Conservation (phyloP, 2,329 filamentous ascomycete species). For the Alternaria longipes region DNA sequence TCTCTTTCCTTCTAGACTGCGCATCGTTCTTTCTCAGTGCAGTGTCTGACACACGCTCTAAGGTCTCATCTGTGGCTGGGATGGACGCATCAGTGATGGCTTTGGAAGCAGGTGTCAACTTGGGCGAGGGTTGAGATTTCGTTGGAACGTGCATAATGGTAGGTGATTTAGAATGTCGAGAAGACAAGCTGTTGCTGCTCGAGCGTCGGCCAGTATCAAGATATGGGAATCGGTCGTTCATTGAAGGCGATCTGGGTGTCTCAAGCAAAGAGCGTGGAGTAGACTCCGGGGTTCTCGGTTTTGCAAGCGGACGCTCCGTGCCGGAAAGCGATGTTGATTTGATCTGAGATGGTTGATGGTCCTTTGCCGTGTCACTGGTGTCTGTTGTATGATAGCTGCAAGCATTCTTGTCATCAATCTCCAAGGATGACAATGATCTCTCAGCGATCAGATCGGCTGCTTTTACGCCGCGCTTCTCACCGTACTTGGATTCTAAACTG, state of each 20-base stretch:
- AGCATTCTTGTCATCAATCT: not conserved
- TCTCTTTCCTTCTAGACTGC: slow-evolving; percentile 34
- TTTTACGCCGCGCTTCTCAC: not conserved
- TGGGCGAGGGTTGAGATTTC: slow-evolving; percentile 16
- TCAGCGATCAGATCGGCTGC: not conserved
- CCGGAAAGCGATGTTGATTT: not conserved
- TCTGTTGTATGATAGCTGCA: not conserved
- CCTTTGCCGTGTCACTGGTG: not conserved
- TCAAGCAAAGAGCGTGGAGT: slow-evolving; percentile 17
- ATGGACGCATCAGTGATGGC: slow-evolving; percentile 34
- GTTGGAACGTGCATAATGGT: slow-evolving; percentile 27
- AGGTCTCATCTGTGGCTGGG: slow-evolving; percentile 14
- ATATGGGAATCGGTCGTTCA: slow-evolving; percentile 58
- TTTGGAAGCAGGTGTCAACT: slow-evolving; percentile 20
- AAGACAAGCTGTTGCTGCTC: slow-evolving; percentile 39
- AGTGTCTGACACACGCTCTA: slow-evolving; percentile 15
- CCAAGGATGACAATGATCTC: not conserved
- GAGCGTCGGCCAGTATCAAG: slow-evolving; percentile 48
- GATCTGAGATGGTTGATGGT: not conserved
- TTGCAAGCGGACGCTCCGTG: slow-evolving; percentile 7
- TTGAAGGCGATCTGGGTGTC: slow-evolving; percentile 45
- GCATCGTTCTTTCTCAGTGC: slow-evolving; percentile 15
- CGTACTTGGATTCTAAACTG: not conserved
- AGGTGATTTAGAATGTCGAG: slow-evolving; percentile 24
- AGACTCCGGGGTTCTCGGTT: slow-evolving; percentile 16